These are phyloP conservation scores for Closterium sp. DNA, from an alignment of 139 green algal genomes.

Conservation along the genomic window DNA sequence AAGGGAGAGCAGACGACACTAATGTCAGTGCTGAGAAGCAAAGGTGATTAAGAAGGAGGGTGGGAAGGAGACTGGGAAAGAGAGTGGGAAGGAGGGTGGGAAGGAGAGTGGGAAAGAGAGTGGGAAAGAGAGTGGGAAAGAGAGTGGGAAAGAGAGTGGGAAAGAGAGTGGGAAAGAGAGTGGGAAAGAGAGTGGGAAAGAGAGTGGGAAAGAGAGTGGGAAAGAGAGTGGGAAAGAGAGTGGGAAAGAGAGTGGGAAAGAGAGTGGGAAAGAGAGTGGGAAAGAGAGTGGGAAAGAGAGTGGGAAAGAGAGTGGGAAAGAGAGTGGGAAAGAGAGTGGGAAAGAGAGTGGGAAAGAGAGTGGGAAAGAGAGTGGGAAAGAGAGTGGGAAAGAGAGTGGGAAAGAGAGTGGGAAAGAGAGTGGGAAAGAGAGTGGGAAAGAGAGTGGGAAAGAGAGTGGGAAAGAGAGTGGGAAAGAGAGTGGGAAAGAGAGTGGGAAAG, in stretches of 20 bases:
- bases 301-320: too few species aligned
- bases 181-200: background rate
- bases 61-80: background rate
- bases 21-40: background rate
- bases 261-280: too few species aligned
- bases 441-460: background rate
- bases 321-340: too few species aligned
- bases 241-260: too few species aligned
- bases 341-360: background rate
- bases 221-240: background rate
- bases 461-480: background rate
- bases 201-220: background rate
- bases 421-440: background rate
- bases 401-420: background rate
- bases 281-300: too few species aligned
- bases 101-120: too few species aligned
- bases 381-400: background rate
- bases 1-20: background rate
- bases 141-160: too few species aligned
- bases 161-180: too few species aligned
- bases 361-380: background rate
- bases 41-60: too few species aligned
- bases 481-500: background rate
- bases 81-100: background rate
- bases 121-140: too few species aligned